A percentile compares a stretch with the other conserved stretches of the same genome.
Evolutionary conservation across 1,284 basidiomycete genomes (phyloP).

Genomic region (Chondrostereum purpureum): DNA sequence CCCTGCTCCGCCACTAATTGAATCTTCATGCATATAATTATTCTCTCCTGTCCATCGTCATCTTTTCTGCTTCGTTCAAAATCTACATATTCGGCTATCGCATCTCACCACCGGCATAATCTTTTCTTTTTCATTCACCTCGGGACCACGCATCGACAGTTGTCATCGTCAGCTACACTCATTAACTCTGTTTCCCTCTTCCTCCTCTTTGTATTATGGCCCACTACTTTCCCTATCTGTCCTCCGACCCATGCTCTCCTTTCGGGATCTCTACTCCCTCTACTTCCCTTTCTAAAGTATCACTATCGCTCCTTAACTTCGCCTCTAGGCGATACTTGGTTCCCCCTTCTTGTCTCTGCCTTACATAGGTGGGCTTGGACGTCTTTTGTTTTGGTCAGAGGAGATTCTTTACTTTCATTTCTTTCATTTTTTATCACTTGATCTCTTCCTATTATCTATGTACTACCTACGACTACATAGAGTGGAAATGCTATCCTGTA

Average conservation of each 20-base stretch:
- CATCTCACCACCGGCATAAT: constrained; percentile 11
- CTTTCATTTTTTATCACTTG: constrained; percentile 4
- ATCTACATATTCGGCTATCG: constrained; percentile 9
- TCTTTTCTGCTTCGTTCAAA: constrained; percentile 1
- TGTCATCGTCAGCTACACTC: constrained; percentile 6
- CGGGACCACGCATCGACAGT: not conserved
- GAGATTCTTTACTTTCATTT: too few species aligned
- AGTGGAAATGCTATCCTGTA: constrained; percentile 25
- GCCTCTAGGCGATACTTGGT: constrained; percentile 30
- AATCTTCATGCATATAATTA: constrained; percentile 12
- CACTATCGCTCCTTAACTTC: constrained; percentile 18
- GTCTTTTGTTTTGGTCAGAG: not conserved
- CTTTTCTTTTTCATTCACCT: constrained; percentile 6
- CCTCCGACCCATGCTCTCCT: constrained; percentile 21
- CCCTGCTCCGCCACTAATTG: constrained; percentile 3
- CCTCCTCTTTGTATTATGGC: constrained; percentile 17
- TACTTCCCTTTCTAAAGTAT: constrained; percentile 13
- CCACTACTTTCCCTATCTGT: too few species aligned
- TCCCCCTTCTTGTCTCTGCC: constrained; percentile 15
- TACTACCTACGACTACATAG: constrained; percentile 22
- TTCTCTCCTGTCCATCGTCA: constrained; percentile 2
- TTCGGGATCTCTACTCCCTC: constrained; percentile 8
- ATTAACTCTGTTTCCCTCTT: constrained; percentile 4
- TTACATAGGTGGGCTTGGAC: constrained; percentile 8
- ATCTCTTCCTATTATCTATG: constrained; percentile 19